A percentile compares a stretch with the other conserved stretches of the same genome.
phyloP scores from a whole-genome alignment of 106 monocot genomes.

The Platanthera zijinensis region DNA sequence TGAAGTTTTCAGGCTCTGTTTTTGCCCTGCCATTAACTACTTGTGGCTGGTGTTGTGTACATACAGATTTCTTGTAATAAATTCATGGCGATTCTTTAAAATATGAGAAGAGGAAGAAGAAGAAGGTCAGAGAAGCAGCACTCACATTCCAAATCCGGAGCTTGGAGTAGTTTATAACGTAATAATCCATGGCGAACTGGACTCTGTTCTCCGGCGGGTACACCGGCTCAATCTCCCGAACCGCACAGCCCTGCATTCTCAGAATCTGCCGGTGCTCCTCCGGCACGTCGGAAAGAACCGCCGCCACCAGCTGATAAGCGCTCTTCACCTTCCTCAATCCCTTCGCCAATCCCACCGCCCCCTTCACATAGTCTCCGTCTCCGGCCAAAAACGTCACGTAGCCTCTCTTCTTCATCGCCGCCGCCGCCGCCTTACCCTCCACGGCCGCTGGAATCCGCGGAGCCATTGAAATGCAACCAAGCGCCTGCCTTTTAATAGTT shows the following conservation, averaged over 20 bases:
- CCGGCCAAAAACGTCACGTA: slow-evolving; percentile 40
- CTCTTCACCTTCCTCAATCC: slow-evolving; percentile 24
- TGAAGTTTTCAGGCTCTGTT: too few relatives aligned
- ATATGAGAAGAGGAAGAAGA: neutral
- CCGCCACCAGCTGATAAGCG: slow-evolving; percentile 23
- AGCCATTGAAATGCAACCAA: neutral
- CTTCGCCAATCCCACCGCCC: slow-evolving; percentile 37
- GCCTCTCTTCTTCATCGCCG: slow-evolving; percentile 3
- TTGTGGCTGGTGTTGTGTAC: too few relatives aligned
- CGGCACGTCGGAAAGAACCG: slow-evolving; percentile 27
- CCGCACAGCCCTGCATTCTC: slow-evolving; percentile 14
- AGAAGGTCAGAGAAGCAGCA: neutral
- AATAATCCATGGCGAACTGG: slow-evolving; percentile 37
- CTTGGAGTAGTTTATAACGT: slow-evolving; percentile 41
- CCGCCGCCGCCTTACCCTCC: neutral
- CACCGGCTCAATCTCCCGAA: slow-evolving; percentile 19
- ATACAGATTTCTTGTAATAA: too few relatives aligned
- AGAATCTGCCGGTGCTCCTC: slow-evolving; percentile 22
- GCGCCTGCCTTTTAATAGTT: neutral
- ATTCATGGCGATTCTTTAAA: too few relatives aligned
- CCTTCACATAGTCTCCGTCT: slow-evolving; percentile 29
- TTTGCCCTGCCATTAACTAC: too few relatives aligned
- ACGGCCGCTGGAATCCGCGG: neutral
- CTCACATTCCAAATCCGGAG: slow-evolving; percentile 35
- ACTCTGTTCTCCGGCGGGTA: slow-evolving; percentile 24